Conservation (phyloP, 2,329 filamentous ascomycete genomes). For the Cyanodermella asteris region DNA sequence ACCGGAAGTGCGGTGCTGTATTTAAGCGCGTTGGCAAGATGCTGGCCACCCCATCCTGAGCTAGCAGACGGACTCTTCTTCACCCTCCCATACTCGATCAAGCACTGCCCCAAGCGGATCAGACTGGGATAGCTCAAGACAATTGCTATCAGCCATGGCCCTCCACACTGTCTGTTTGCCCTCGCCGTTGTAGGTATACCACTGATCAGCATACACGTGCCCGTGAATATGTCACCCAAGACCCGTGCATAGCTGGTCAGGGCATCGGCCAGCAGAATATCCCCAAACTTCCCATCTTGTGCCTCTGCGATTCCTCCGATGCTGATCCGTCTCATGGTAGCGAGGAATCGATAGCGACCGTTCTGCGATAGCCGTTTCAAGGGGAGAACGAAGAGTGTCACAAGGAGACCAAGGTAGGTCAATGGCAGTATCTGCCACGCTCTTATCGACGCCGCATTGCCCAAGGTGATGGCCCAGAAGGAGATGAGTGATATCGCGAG, state of each 20-base stretch:
- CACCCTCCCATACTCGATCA: conserved; percentile 68
- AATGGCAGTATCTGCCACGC: conserved; percentile 73
- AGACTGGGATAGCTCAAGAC: conserved; percentile 64
- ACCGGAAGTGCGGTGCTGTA: conserved; percentile 91
- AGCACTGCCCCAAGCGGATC: conserved; percentile 76
- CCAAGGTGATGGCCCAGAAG: conserved; percentile 67
- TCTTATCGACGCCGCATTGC: conserved; percentile 45
- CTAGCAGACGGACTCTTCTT: conserved; percentile 29
- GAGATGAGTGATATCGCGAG: conserved; percentile 49
- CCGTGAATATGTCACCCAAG: conserved; percentile 71
- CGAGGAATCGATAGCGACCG: conserved; percentile 54
- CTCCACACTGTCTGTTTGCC: conserved; percentile 66
- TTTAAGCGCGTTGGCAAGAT: conserved; percentile 83
- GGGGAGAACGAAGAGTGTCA: conserved; percentile 50
- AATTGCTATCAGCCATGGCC: conserved; percentile 56
- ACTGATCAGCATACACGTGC: conserved; percentile 74
- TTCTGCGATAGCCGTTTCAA: conserved; percentile 44
- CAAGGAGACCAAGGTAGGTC: conserved; percentile 52
- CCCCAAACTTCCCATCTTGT: conserved; percentile 80
- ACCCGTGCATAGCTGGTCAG: conserved; percentile 89
- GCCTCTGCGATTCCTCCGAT: conserved; percentile 72
- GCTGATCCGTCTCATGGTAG: conserved; percentile 54
- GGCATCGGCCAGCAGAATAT: conserved; percentile 81
- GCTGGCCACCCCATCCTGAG: conserved; percentile 58
- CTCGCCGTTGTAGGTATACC: conserved; percentile 53